These are phyloP conservation scores for Penicillium brevicompactum DNA, from an alignment of 2,329 filamentous ascomycete genomes.

Conservation along the genomic window DNA sequence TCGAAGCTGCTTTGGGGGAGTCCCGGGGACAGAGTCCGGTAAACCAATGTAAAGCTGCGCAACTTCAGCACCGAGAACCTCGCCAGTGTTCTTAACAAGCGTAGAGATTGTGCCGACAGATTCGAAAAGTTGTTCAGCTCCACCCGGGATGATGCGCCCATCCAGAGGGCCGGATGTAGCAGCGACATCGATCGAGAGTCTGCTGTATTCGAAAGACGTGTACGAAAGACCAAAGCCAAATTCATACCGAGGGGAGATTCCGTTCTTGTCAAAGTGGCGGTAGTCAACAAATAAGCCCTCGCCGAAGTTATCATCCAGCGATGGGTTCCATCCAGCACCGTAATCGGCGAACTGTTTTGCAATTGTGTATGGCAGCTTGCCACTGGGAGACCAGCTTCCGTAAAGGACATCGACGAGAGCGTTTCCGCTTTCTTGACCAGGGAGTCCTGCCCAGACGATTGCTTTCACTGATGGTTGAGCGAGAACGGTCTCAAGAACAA, in stretches of 20 bases:
- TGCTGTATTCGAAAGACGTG: conserved; percentile 55
- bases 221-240: conserved; percentile 62
- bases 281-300: conserved; percentile 60
- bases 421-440: conserved; percentile 57
- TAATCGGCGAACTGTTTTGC: conserved; percentile 59
- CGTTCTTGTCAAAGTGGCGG: conserved; percentile 54
- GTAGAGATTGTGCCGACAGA: conserved; percentile 50
- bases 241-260: conserved; percentile 55
- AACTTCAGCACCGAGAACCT: conserved; percentile 51
- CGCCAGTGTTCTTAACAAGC: conserved; percentile 54
- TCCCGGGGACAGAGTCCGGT: conserved; percentile 31
- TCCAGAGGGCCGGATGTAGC: conserved; percentile 38
- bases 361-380: conserved; percentile 65
- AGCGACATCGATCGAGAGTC: conserved; percentile 51
- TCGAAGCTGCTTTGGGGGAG: conserved; percentile 44
- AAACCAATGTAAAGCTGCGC: conserved; percentile 60
- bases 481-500: conserved; percentile 63
- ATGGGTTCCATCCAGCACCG: conserved; percentile 19
- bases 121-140: conserved; percentile 59
- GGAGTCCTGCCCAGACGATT: conserved; percentile 65
- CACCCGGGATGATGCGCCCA: conserved; percentile 35
- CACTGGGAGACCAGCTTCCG: conserved; percentile 48
- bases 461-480: conserved; percentile 66
- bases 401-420: conserved; percentile 50
- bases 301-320: conserved; percentile 44